Evolutionary conservation across 805 yeast genomes (phyloP), one percentile per base, ranked within the genome.

Genomic region (Vanderwaltozyma verrucispora): DNA sequence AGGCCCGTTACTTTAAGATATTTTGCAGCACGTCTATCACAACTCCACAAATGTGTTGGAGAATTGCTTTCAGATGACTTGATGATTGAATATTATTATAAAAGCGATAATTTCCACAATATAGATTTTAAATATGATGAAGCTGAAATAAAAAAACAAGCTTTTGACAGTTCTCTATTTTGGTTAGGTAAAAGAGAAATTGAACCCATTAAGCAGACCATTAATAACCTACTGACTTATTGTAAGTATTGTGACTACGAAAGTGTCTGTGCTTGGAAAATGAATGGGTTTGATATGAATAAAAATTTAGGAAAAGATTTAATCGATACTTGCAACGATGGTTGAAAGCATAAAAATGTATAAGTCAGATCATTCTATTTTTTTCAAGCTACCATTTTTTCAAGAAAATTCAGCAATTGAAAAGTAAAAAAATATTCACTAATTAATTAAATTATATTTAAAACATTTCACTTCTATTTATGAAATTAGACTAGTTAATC

Each of bases 171-270:
- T 3, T 45, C 71, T 36, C 49, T 50, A 18, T 71, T 76, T 44
- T 80, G 87, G 87, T 62, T 64, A 46, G 87, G 87, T 0, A 47
- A 56, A 24, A 57, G 81, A 32, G 53, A 51, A 3, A 82, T 84
- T 1, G 49, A 47, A 23, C 68, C 68, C 6, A 64, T 72, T 4
- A 48, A 51, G 8, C 60, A 54, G 13, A 64, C 63, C 1, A 37
- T 45, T 12, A 39, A 44, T 25, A 65, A 71, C 54, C 44, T 59
- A 44, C 38, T 52, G 17, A 45, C 57, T 4, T 66, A 67, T 40
- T 80, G 89, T 52, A 62, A 57, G 13, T 60, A 54, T 35, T 80
- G 89, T 57, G 75, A 70, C 15, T 80, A 72, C 51, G 60, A 62
- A 20, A 38, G 48, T 7, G 60, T 58, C 33, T 72, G 77, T 49